phyloP scores from a whole-genome alignment of 2,329 filamentous ascomycete genomes.

The Clonostachys rosea region DNA sequence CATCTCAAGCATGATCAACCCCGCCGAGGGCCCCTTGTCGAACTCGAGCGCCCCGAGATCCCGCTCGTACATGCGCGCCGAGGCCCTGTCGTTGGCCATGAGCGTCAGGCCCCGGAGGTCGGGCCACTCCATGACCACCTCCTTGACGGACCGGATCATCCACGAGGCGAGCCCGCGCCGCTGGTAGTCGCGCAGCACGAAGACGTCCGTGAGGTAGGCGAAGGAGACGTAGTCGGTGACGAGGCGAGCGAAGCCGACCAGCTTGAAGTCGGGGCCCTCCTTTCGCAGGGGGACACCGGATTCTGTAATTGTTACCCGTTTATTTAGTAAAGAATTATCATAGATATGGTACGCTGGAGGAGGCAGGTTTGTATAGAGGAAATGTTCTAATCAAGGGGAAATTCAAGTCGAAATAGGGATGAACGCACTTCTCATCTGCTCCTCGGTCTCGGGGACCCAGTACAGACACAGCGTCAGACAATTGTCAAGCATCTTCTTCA shows the following conservation, averaged over 20 bases:
- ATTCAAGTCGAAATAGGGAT: slow-evolving; percentile 18
- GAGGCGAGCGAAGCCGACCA: slow-evolving; percentile 44
- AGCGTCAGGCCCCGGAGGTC: slow-evolving; percentile 56
- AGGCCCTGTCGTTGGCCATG: slow-evolving; percentile 35
- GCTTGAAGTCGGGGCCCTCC: slow-evolving; percentile 20
- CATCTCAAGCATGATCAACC: slow-evolving; percentile 34
- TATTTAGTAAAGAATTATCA: not conserved
- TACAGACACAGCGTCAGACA: slow-evolving; percentile 60
- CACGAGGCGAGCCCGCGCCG: slow-evolving; percentile 59
- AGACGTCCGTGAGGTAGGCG: slow-evolving; percentile 65
- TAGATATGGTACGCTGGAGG: not conserved
- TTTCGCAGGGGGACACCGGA: slow-evolving; percentile 21
- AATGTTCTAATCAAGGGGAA: slow-evolving; percentile 1
- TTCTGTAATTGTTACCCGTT: slow-evolving; percentile 10
- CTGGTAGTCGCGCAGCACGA: slow-evolving; percentile 55
- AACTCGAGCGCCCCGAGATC: slow-evolving; percentile 39
- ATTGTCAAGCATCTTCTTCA: slow-evolving; percentile 49
- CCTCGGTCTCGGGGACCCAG: slow-evolving; percentile 27
- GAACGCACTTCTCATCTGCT: slow-evolving; percentile 29
- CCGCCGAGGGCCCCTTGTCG: slow-evolving; percentile 31
- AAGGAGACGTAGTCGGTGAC: slow-evolving; percentile 67
- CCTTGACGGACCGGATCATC: slow-evolving; percentile 57
- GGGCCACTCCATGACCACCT: slow-evolving; percentile 50
- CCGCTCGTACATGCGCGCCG: slow-evolving; percentile 39
- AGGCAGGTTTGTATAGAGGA: not conserved